These are phyloP conservation scores for Cladobotryum protrusum DNA, from an alignment of 2,329 filamentous ascomycete genomes.

Conservation along the genomic window DNA sequence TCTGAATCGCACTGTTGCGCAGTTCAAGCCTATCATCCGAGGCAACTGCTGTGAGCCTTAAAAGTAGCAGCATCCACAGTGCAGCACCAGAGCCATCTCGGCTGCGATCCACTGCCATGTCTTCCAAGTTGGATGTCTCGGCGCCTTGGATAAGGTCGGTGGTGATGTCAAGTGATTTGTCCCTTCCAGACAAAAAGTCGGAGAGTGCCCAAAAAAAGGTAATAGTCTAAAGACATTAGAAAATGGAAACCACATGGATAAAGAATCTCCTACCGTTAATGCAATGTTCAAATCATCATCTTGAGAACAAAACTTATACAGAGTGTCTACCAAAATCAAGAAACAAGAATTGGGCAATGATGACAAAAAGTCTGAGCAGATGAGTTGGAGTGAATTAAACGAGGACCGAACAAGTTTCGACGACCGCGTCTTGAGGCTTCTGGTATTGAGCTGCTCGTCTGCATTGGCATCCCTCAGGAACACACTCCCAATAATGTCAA, in stretches of 20 bases:
- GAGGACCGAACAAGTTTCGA: conserved; percentile 74
- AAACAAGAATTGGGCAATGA: conserved; percentile 66
- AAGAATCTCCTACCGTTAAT: conserved; percentile 58
- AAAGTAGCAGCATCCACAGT: conserved; percentile 70
- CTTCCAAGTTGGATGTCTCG: conserved; percentile 45
- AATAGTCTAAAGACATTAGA: conserved; percentile 54
- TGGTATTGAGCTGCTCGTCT: conserved; percentile 22
- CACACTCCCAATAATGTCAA: conserved; percentile 77
- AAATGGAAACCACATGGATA: too few relatives aligned
- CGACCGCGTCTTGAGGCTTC: conserved; percentile 50
- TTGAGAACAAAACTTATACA: conserved; percentile 85
- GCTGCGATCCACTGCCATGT: conserved; percentile 53
- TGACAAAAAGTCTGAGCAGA: conserved; percentile 88
- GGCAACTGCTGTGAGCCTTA: conserved; percentile 65
- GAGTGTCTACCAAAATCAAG: conserved; percentile 72
- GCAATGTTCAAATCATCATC: conserved; percentile 92
- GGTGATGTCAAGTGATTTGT: conserved; percentile 51
- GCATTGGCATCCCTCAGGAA: conserved; percentile 50
- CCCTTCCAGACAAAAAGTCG: conserved; percentile 67
- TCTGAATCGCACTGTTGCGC: conserved; percentile 84
- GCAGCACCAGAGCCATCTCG: conserved; percentile 60
- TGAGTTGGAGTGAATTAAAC: conserved; percentile 83
- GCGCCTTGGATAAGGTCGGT: conserved; percentile 48
- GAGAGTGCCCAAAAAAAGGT: conserved; percentile 96
- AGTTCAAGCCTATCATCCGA: conserved; percentile 68